Percentiles rank a stretch among this genome's conserved stretches.
Evolutionary conservation across 805 yeast species (phyloP).

Genomic region (Lipomyces lipofer): DNA sequence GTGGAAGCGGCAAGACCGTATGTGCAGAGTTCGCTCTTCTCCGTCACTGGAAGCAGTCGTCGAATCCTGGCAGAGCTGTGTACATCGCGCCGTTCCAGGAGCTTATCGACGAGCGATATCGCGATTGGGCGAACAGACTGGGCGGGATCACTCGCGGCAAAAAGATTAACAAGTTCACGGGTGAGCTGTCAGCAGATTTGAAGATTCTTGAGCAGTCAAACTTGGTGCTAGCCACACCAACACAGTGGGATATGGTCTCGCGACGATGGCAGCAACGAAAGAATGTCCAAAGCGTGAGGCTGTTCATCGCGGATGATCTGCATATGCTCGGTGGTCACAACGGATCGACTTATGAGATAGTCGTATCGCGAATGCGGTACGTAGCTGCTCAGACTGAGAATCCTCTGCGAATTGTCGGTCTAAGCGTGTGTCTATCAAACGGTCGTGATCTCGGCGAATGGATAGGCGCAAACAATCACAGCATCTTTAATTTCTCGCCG

Average conservation of each 20-base stretch:
- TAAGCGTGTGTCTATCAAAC: constrained; percentile 69
- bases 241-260: constrained; percentile 69
- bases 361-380: constrained; percentile 69
- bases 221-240: constrained; percentile 74
- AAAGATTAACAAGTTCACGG: constrained; percentile 55
- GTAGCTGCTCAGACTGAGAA: constrained; percentile 65
- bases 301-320: constrained; percentile 71
- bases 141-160: constrained; percentile 57
- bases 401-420: constrained; percentile 62
- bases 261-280: constrained; percentile 82
- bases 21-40: constrained; percentile 73
- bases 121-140: constrained; percentile 57
- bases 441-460: constrained; percentile 81
- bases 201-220: constrained; percentile 60
- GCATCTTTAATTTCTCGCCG: constrained; percentile 71
- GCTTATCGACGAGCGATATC: constrained; percentile 49
- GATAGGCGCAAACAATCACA: constrained; percentile 67
- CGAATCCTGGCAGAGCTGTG: constrained; percentile 64
- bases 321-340: constrained; percentile 62
- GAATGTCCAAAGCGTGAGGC: constrained; percentile 62
- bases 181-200: constrained; percentile 57
- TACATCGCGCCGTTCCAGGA: constrained; percentile 69
- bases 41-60: constrained; percentile 62
- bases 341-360: constrained; percentile 69
- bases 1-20: constrained; percentile 73